Evolutionary conservation across 169 alveolate genomes (phyloP), one percentile per base, ranked within the genome.

Genomic region (Babesia ovis): DNA sequence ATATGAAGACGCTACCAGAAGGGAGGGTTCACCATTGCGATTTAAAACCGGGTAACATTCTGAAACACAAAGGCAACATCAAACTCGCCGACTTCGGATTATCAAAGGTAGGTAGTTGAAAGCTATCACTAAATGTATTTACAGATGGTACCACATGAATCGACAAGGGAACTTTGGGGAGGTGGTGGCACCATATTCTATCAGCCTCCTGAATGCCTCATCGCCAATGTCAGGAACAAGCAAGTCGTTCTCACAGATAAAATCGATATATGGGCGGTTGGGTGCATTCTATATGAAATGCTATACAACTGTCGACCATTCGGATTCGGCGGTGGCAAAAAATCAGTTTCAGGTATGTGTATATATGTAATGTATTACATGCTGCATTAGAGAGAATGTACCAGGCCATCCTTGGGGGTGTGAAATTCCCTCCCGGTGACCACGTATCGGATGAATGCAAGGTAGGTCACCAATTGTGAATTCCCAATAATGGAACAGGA

Each of bases 181-280:
- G 97, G 97, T 8, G 97, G 97, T n/a, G 97, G 97, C 39, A 93
- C 97, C 12, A 85, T 93, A 35, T 92, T 93, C 91, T 93, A 93
- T 83, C 97, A 93, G 85, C 96, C 97, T 9, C 97, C 97, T 14
- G 97, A 93, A 70, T 92, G 95, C 54, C 89, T 93, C 54, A 1
- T 73, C 61, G 89, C 83, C 53, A 77, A 59, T 86, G 80, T 58
- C 70, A 84, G 66, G 84, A 84, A 68, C 60, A 91, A 73, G 31
- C 87, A 62, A 81, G 81, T 70, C 51, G 60, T 83, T 43, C 72
- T 87, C 59, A 83, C 91, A 34, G 93, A 87, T 73, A 87, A 81
- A 89, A 93, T 93, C 51, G 97, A 93, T 59, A 92, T 93, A 45
- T 93, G 97, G 97, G 95, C 97, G 27, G 90, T 93, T 22, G 97